These are phyloP conservation scores for Acacia concinna DNA, from an alignment of 331 rosid genomes.

Conservation along the genomic window DNA sequence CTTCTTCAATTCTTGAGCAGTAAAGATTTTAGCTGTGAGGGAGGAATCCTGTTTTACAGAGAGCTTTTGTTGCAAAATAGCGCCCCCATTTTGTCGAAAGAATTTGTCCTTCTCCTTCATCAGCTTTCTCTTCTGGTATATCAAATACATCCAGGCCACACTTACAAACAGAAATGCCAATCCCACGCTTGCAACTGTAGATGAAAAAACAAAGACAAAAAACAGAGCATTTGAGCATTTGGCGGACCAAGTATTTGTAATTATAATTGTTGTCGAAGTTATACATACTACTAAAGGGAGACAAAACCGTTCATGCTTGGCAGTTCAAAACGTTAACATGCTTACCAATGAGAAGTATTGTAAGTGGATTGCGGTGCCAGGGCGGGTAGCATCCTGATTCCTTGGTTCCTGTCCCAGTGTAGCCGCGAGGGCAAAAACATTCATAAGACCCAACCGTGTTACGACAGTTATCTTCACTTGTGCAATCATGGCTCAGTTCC, in stretches of 20 bases:
- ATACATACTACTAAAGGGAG: not conserved
- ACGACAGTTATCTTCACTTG: not conserved
- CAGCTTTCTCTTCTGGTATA: conserved; percentile 7
- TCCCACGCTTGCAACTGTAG: not conserved
- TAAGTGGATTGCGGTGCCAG: not conserved
- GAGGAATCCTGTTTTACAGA: not conserved
- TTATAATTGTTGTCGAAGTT: not conserved
- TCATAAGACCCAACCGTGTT: not conserved
- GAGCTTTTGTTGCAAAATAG: conserved; percentile 4
- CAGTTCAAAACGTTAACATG: not conserved
- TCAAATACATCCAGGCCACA: not conserved
- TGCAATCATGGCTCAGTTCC: conserved; percentile 6
- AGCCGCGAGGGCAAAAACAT: conserved; percentile 24
- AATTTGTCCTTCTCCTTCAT: conserved; percentile 13
- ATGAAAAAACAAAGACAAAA: not conserved
- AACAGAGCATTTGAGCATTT: not conserved
- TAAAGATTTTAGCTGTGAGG: not conserved
- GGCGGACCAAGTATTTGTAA: not conserved
- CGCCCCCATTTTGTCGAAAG: conserved; percentile 26
- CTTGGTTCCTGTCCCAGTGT: conserved; percentile 20
- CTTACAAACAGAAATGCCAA: not conserved
- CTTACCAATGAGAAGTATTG: not conserved
- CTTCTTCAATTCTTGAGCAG: not conserved
- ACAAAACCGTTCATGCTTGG: not conserved
- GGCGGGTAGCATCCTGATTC: conserved; percentile 1